phyloP scores from a whole-genome alignment of 2,329 filamentous ascomycete genomes.

The Diaporthe sp. region DNA sequence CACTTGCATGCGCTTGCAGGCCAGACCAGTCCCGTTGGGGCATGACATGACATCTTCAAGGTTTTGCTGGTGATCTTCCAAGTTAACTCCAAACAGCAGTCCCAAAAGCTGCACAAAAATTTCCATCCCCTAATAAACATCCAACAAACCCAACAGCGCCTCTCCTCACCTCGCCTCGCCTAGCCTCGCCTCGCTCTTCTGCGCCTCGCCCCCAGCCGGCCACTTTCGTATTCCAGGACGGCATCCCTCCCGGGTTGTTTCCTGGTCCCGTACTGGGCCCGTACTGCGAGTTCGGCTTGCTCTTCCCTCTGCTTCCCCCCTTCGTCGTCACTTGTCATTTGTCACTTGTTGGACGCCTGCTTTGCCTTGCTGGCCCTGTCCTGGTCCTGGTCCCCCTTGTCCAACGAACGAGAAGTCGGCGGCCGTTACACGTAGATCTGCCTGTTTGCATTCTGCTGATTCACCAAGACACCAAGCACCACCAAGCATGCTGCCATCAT shows the following conservation, averaged over 20 bases:
- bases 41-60: slow-evolving; percentile 25
- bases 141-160: slow-evolving; percentile 16
- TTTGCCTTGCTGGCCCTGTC: neutral
- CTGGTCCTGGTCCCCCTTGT: neutral
- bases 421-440: slow-evolving; percentile 29
- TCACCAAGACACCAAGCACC: neutral
- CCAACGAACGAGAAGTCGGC: slow-evolving; percentile 1
- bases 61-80: slow-evolving; percentile 20
- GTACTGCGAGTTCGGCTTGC: neutral
- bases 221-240: slow-evolving; percentile 18
- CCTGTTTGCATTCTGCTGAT: slow-evolving; percentile 18
- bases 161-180: slow-evolving; percentile 9
- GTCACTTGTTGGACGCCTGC: slow-evolving; percentile 8
- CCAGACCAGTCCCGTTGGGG: slow-evolving; percentile 24
- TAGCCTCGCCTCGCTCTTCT: slow-evolving; percentile 9
- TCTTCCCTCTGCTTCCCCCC: neutral
- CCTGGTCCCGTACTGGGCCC: neutral
- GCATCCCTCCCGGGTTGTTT: neutral
- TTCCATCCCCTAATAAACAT: slow-evolving; percentile 17
- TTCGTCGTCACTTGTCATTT: neutral
- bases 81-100: slow-evolving; percentile 10
- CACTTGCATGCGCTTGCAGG: slow-evolving; percentile 30
- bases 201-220: slow-evolving; percentile 13
- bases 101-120: neutral
- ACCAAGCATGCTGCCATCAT: slow-evolving; percentile 24